Evolutionary conservation across 306 rosid species (phyloP).

Genomic region (Boehmeria nivea): DNA sequence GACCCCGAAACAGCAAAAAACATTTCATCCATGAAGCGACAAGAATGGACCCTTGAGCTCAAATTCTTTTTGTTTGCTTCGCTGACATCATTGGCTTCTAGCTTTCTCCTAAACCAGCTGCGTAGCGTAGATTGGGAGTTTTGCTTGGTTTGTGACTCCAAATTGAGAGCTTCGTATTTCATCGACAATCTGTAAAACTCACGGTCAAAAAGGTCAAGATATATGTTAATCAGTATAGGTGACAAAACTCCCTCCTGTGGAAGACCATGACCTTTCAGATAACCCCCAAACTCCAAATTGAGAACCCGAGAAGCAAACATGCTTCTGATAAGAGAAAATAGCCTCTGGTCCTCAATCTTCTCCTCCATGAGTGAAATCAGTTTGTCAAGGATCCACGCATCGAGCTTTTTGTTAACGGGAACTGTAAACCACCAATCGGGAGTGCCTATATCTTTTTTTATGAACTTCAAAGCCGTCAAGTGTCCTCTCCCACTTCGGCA

Average conservation of each 20-base stretch:
- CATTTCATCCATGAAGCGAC: slow-evolving; percentile 85
- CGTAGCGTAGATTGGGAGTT: slow-evolving; percentile 59
- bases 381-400: slow-evolving; percentile 44
- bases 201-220: slow-evolving; percentile 70
- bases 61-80: slow-evolving; percentile 24
- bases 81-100: slow-evolving; percentile 40
- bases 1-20: slow-evolving; percentile 71
- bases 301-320: slow-evolving; percentile 69
- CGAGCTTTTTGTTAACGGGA: slow-evolving; percentile 49
- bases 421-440: slow-evolving; percentile 89
- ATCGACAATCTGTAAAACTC: slow-evolving; percentile 75
- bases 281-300: slow-evolving; percentile 87
- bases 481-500: slow-evolving; percentile 86
- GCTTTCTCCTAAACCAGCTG: slow-evolving; percentile 67
- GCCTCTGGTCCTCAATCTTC: slow-evolving; percentile 61
- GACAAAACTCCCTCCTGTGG: slow-evolving; percentile 91
- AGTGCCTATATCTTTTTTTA: slow-evolving; percentile 49
- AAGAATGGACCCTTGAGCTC: slow-evolving; percentile 43
- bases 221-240: slow-evolving; percentile 78
- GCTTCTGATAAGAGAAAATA: slow-evolving; percentile 38
- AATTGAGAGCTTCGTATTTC: slow-evolving; percentile 68
- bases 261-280: slow-evolving; percentile 81
- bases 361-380: slow-evolving; percentile 59
- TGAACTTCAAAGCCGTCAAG: slow-evolving; percentile 53
- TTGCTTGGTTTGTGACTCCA: slow-evolving; percentile 17